Percentiles rank a stretch among this genome's conserved stretches.
Conservation (phyloP, 2,329 filamentous ascomycete species). For the Colletotrichum ledebouriae region DNA sequence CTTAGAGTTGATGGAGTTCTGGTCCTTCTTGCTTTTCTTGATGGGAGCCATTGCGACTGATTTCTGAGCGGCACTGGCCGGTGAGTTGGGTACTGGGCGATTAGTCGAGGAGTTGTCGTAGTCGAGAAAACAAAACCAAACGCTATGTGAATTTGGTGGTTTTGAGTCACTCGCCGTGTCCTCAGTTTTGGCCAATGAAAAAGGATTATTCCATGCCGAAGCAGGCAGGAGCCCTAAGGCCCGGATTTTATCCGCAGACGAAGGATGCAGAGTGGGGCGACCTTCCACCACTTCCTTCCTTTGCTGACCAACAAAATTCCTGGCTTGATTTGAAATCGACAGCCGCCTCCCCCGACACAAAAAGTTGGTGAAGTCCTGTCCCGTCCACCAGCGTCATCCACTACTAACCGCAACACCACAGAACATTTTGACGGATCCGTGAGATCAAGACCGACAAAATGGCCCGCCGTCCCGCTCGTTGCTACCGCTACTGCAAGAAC, state of each 20-base stretch:
- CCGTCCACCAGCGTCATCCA: constrained; percentile 45
- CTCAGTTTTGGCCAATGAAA: constrained; percentile 49
- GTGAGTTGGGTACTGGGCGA: constrained; percentile 36
- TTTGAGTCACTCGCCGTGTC: constrained; percentile 11
- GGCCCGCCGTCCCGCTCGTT: constrained; percentile 99
- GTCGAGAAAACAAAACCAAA: not conserved
- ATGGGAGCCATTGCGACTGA: constrained; percentile 71
- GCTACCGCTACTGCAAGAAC: constrained; percentile 99
- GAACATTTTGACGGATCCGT: constrained; percentile 50
- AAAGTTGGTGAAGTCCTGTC: constrained; percentile 37
- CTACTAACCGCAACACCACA: constrained; percentile 53
- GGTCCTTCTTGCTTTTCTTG: constrained; percentile 89
- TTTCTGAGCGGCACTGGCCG: constrained; percentile 52
- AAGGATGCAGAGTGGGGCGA: constrained; percentile 45
- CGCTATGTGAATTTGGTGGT: constrained; percentile 2
- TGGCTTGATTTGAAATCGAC: constrained; percentile 70
- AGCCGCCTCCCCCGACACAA: constrained; percentile 41
- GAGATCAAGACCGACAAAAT: constrained; percentile 80
- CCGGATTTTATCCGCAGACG: constrained; percentile 50
- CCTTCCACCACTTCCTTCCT: constrained; percentile 36
- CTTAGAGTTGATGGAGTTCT: constrained; percentile 74
- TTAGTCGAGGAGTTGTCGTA: constrained; percentile 30
- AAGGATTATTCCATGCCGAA: not conserved
- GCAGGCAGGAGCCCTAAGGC: constrained; percentile 54
- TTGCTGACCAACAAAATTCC: too few relatives aligned